Percentiles rank a stretch among this genome's conserved stretches.
These are phyloP conservation scores for Paecilomyces fulvus DNA, from an alignment of 2,329 filamentous ascomycete species.

Conservation along the genomic window DNA sequence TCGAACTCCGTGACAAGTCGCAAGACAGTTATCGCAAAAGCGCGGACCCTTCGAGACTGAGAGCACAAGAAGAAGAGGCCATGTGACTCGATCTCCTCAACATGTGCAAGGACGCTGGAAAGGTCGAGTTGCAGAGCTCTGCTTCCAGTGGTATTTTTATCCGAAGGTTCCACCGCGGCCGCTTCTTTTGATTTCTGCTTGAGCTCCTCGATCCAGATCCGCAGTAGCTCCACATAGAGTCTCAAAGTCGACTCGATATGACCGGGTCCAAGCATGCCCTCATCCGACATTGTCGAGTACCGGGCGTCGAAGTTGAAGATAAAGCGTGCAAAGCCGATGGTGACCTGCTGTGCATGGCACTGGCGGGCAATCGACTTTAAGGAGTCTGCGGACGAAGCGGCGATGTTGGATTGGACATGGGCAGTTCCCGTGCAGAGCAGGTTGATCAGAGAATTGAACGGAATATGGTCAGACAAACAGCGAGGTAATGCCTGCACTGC, in stretches of 20 bases:
- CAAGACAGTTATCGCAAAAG: conserved; percentile 86
- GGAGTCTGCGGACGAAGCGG: conserved; percentile 82
- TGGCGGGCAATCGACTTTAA: conserved; percentile 92
- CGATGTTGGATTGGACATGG: conserved; percentile 88
- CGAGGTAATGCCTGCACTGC: conserved; percentile 90
- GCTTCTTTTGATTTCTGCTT: conserved; percentile 73
- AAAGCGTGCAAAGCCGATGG: conserved; percentile 91
- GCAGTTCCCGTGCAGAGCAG: conserved; percentile 93
- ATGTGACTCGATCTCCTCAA: conserved; percentile 94
- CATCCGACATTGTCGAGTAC: conserved; percentile 96
- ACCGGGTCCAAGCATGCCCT: conserved; percentile 84
- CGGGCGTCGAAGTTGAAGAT: conserved; percentile 98
- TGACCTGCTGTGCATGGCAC: conserved; percentile 87
- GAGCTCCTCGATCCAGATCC: conserved; percentile 98
- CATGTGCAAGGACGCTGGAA: conserved; percentile 81
- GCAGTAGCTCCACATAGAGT: conserved; percentile 84
- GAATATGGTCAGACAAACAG: conserved; percentile 84
- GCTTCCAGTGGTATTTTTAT: conserved; percentile 57
- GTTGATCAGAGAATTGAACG: conserved; percentile 89
- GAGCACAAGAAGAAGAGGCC: conserved; percentile 96
- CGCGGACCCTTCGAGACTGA: conserved; percentile 78
- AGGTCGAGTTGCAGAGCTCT: conserved; percentile 72
- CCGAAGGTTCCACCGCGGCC: conserved; percentile 50
- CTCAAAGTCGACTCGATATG: conserved; percentile 92
- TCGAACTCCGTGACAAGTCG: conserved; percentile 92